These are phyloP conservation scores for Simplicillium sp. DNA, from an alignment of 2,329 filamentous ascomycete species.

Conservation along the genomic window DNA sequence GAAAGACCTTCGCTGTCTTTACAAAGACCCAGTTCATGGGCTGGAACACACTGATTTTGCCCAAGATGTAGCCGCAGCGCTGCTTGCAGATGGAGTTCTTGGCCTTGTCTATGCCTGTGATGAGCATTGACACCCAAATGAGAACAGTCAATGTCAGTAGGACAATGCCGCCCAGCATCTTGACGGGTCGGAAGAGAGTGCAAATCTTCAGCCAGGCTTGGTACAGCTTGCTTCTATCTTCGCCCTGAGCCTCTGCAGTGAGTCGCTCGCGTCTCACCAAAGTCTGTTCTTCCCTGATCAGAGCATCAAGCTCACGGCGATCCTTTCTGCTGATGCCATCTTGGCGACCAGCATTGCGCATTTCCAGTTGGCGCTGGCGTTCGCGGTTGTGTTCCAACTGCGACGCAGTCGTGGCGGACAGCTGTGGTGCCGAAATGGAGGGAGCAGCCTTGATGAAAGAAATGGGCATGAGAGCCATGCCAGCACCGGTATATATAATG, in stretches of 20 bases:
- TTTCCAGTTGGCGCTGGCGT: constrained; percentile 82
- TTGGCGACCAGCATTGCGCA: constrained; percentile 67
- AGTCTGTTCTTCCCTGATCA: constrained; percentile 85
- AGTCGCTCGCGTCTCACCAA: constrained; percentile 82
- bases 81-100: constrained; percentile 89
- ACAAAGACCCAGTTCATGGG: constrained; percentile 81
- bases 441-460: constrained; percentile 89
- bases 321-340: constrained; percentile 76
- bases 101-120: constrained; percentile 92
- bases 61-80: constrained; percentile 86
- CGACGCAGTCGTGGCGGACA: constrained; percentile 67
- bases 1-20: constrained; percentile 73
- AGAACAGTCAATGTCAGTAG: constrained; percentile 66
- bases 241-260: constrained; percentile 70
- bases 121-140: constrained; percentile 85
- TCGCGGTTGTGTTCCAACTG: constrained; percentile 84
- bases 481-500: constrained; percentile 78
- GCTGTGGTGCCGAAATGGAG: constrained; percentile 69
- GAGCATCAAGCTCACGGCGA: constrained; percentile 74
- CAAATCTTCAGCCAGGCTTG: constrained; percentile 71
- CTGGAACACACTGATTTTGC: constrained; percentile 82
- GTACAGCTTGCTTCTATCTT: constrained; percentile 66
- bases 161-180: constrained; percentile 74
- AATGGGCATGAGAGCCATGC: constrained; percentile 80
- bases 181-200: constrained; percentile 77